Evolutionary conservation across 2,329 filamentous ascomycete species (phyloP).

Genomic region (Gyromitra esculenta): DNA sequence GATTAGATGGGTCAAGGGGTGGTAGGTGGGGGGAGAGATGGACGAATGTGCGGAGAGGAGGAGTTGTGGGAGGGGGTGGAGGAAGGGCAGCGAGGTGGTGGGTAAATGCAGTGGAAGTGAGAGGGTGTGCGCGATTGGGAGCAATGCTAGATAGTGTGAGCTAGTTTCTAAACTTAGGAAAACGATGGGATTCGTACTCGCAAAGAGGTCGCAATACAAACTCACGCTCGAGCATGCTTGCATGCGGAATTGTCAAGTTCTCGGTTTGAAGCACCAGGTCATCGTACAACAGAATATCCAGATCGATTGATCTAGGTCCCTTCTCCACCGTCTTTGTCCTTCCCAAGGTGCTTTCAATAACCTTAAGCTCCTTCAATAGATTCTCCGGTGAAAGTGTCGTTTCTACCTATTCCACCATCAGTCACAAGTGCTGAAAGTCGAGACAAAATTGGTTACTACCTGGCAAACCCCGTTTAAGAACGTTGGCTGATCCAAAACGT

Average conservation of each 20-base stretch:
- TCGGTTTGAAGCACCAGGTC: constrained; percentile 72
- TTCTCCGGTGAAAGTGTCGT: constrained; percentile 78
- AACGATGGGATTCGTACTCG: constrained; percentile 67
- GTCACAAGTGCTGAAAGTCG: neutral
- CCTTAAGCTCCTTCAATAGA: constrained; percentile 81
- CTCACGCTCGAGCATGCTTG: constrained; percentile 85
- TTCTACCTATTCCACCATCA: constrained; percentile 70
- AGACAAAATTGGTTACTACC: constrained; percentile 64
- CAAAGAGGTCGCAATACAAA: constrained; percentile 90
- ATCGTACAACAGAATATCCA: constrained; percentile 89
- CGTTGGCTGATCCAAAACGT: constrained; percentile 84
- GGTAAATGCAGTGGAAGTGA: constrained; percentile 56
- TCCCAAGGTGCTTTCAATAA: constrained; percentile 77
- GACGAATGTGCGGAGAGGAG: constrained; percentile 69
- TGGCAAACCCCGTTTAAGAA: constrained; percentile 95
- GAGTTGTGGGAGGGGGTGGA: constrained; percentile 63
- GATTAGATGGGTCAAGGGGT: constrained; percentile 68
- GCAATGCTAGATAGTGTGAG: constrained; percentile 50
- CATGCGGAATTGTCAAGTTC: constrained; percentile 84
- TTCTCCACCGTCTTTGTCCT: constrained; percentile 89
- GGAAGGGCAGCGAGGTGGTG: constrained; percentile 56
- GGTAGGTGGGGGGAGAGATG: constrained; percentile 65
- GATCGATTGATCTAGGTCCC: constrained; percentile 90
- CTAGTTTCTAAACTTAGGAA: neutral
- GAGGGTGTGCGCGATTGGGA: constrained; percentile 55